Evolutionary conservation across 176 grass and related monocot genomes (phyloP), one percentile per base, ranked within the genome.

Genomic region (Metroxylon sagu): DNA sequence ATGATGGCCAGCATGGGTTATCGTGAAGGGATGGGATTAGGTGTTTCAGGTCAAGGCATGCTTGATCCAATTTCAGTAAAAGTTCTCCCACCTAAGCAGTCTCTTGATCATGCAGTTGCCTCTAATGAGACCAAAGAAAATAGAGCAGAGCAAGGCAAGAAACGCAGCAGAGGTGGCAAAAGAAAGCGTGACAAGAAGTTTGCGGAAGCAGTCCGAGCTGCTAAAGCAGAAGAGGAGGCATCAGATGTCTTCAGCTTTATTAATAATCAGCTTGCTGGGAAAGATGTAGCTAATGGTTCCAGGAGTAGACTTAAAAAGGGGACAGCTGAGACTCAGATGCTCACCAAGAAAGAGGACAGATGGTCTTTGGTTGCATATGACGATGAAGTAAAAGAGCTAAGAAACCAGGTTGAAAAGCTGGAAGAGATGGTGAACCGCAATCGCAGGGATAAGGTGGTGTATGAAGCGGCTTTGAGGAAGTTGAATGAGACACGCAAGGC

Each of bases 1-100:
- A 88, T 96, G 83, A 96, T 96, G 92, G 87, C 92, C 60, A 96
- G 73, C 27, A 96, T 90, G 92, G 92, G 92, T 8, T 96, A 96
- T 55, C 68, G 80, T 19, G 87, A 90, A 64, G 92, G 92, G 3
- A 96, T 90, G 92, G 92, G 92, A 3, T 75, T 96, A 27, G 92
- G 92, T 59, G 65, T 66, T 0, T 96, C 92, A 16, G 92, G 92
- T 16, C 92, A 96, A 77, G 92, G 92, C 59, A 90, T 84, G 50
- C 29, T 90, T 6, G 83, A 96, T 60, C 92, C 92, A n/a, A 83
- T 96, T 59, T 56, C 73, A 23, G 87, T 88, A 51, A 96, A 96
- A 52, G 92, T 96, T 29, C 70, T 96, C 51, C 87, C 81, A 8
- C 58, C 77, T 18, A 90, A 88, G 77, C 87, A 85, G 75, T 96